These are phyloP conservation scores for Penicillium mononematosum DNA, from an alignment of 495 filamentous ascomycete genomes.

Conservation along the genomic window DNA sequence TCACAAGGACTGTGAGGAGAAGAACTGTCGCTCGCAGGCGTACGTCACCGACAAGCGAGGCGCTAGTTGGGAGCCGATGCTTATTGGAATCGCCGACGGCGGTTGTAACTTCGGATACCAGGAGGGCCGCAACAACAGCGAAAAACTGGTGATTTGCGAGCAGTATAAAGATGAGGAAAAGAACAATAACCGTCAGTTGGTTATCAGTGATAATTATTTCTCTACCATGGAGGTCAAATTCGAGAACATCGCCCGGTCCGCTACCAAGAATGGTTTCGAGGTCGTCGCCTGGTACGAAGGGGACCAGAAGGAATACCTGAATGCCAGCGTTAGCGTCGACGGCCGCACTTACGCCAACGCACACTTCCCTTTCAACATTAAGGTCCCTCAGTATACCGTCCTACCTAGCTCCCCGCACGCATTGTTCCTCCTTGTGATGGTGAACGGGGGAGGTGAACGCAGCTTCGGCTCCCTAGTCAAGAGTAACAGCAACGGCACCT, in stretches of 20 bases:
- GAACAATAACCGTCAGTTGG: slow-evolving; percentile 60
- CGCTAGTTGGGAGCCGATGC: slow-evolving; percentile 67
- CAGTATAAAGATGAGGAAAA: slow-evolving; percentile 62
- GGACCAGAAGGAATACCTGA: slow-evolving; percentile 62
- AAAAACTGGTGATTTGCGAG: slow-evolving; percentile 78
- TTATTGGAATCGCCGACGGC: slow-evolving; percentile 55
- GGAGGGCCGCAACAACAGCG: slow-evolving; percentile 55
- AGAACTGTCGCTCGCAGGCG: slow-evolving; percentile 65
- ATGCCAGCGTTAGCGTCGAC: slow-evolving; percentile 79
- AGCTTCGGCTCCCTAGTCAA: slow-evolving; percentile 88
- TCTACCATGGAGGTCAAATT: slow-evolving; percentile 56
- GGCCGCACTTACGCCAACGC: slow-evolving; percentile 78
- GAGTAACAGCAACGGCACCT: slow-evolving; percentile 96
- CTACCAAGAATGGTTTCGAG: slow-evolving; percentile 92
- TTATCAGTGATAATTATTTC: slow-evolving; percentile 75
- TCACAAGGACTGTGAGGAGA: slow-evolving; percentile 52
- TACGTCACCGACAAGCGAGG: slow-evolving; percentile 73
- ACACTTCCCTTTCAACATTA: slow-evolving; percentile 77
- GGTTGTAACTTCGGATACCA: slow-evolving; percentile 81
- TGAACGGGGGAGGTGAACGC: slow-evolving; percentile 56
- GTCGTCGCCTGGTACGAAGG: slow-evolving; percentile 74
- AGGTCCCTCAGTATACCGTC: slow-evolving; percentile 82
- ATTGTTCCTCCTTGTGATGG: slow-evolving; percentile 86
- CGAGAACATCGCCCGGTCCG: slow-evolving; percentile 75
- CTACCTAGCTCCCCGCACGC: slow-evolving; percentile 90